A percentile compares a stretch with the other conserved stretches of the same genome.
phyloP scores from a whole-genome alignment of 306 rosid species.

The Cucurbita ficifolia region DNA sequence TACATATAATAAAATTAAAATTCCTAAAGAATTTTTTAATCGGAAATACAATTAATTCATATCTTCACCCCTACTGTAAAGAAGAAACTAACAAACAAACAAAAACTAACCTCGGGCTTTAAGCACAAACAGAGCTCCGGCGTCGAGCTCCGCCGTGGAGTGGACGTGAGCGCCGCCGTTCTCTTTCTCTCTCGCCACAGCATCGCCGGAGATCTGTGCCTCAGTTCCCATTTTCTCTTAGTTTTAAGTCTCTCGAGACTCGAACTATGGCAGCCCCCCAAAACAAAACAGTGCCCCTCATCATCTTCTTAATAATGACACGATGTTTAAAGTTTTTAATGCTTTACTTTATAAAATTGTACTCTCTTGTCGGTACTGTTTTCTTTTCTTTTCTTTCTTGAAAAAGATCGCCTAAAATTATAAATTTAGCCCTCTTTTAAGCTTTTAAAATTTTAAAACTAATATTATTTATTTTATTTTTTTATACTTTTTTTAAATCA shows the following conservation, averaged over 20 bases:
- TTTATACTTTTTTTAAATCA: too few relatives aligned
- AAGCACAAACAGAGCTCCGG: conserved; percentile 71
- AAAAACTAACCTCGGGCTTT: conserved; percentile 41
- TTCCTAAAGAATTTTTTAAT: too few relatives aligned
- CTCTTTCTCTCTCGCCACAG: conserved; percentile 21
- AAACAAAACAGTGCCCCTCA: neutral
- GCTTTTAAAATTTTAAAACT: too few relatives aligned
- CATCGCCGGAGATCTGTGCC: conserved; percentile 20
- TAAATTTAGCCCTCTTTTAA: too few relatives aligned
- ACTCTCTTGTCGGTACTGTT: too few relatives aligned
- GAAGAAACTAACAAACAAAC: neutral
- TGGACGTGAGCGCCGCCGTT: conserved; percentile 12
- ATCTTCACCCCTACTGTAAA: neutral
- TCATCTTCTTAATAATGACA: neutral
- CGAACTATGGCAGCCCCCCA: neutral
- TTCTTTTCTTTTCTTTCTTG: too few relatives aligned
- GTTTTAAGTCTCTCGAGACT: too few relatives aligned
- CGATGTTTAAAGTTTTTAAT: too few relatives aligned
- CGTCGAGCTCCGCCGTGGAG: conserved; percentile 26
- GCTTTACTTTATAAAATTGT: too few relatives aligned
- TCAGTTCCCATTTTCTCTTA: conserved; percentile 12
- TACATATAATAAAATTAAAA: too few relatives aligned
- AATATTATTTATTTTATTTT: too few relatives aligned
- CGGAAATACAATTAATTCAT: neutral
- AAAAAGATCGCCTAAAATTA: too few relatives aligned